Evolutionary conservation across 1,139 yeast species (phyloP).

Genomic region (Nakaseomyces glabratus): DNA sequence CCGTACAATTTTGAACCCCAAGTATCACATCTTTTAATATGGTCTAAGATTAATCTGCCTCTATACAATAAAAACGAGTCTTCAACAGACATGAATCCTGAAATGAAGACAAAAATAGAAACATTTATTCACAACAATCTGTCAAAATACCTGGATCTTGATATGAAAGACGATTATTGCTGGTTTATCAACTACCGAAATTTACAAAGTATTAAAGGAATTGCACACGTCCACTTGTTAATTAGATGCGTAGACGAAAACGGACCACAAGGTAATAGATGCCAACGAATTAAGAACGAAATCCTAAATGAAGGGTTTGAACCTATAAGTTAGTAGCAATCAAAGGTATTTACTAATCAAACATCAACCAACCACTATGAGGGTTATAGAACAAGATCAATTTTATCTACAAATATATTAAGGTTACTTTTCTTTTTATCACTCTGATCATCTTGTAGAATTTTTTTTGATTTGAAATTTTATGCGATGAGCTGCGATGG

Average conservation of each 20-base stretch:
- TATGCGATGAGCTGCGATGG: too few relatives aligned
- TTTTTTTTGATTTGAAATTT: too few relatives aligned
- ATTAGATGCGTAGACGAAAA: neutral
- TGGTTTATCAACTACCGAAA: conserved; percentile 61
- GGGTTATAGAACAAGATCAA: too few relatives aligned
- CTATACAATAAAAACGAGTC: conserved; percentile 22
- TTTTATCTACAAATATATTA: too few relatives aligned
- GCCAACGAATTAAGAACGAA: too few relatives aligned
- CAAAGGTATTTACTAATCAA: too few relatives aligned
- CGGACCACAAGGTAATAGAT: too few relatives aligned
- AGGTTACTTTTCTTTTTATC: too few relatives aligned
- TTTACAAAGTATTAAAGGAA: conserved; percentile 49
- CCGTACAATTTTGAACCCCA: conserved; percentile 35
- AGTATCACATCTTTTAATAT: conserved; percentile 35
- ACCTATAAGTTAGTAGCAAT: too few relatives aligned
- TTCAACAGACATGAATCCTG: conserved; percentile 12
- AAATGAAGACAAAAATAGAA: conserved; percentile 16
- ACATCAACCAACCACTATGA: too few relatives aligned
- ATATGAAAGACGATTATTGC: conserved; percentile 13
- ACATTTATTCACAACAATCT: conserved; percentile 16
- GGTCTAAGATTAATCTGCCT: conserved; percentile 38
- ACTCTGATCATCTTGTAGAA: too few relatives aligned
- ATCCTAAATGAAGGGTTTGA: too few relatives aligned
- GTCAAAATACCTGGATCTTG: conserved; percentile 11
- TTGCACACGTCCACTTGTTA: conserved; percentile 54